Evolutionary conservation across 148 eudicot species (phyloP), one percentile per base, ranked within the genome.

Genomic region (Heliamphora exappendiculata): DNA sequence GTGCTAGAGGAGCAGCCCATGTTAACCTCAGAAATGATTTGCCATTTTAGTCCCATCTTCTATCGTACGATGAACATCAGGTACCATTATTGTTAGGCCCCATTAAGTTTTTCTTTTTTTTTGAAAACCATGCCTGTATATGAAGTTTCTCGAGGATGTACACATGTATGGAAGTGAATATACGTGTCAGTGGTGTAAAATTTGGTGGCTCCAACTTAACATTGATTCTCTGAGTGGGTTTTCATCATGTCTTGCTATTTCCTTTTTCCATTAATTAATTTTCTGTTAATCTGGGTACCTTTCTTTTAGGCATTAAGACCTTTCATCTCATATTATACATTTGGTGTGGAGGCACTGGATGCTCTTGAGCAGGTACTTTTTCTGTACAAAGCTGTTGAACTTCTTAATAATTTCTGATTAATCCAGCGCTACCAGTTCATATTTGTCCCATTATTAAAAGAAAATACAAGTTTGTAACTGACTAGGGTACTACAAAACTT

Each of bases 321-420:
- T 74, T 95, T 91, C 85, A 76, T 95, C 72, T 75, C 81, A 26
- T 92, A 95, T 80, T 83, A 91, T 73, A 88, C 93, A 29, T 92
- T 92, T 82, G 86, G 82, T 47, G 36, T 89, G 85, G 83, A 83
- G 74, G 82, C 79, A 59, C 75, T 95, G 81, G 64, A 62, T 70
- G 81, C 81, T 66, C 84, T 92, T 75, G 90, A 89, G 54, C 75
- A 82, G 94, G 96, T 92, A 69, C 44, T 69, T 70, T 62, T n/a
- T 63, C 19, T 70, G 22, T 20, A 59, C 42, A 5, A 37, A 58
- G 34, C 13, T 24, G 7, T 57, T 69, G 11, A 19, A 54, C 12
- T 44, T 26, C 44, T 0, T 22, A 39, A 12, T 24, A 9, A 3
- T 39, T 66, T 24, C 17, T 37, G 19, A 6, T 65, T 5, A 29